Evolutionary conservation across 2,329 filamentous ascomycete species (phyloP).

Genomic region (Chaetoscypha palmicola): DNA sequence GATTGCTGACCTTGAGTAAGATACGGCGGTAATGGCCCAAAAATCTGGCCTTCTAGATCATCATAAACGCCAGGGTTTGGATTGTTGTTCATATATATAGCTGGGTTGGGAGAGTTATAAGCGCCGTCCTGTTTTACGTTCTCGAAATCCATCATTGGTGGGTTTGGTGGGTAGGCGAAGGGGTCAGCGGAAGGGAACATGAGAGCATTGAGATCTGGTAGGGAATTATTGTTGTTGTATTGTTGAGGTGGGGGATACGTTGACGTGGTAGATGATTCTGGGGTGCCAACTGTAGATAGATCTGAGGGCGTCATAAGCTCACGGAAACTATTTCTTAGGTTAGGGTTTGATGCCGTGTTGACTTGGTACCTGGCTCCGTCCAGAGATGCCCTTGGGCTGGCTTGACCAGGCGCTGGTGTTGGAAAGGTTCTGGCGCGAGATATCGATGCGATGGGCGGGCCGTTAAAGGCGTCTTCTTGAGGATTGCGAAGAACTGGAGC

Average conservation of each 20-base stretch:
- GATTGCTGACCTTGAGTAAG: conserved; percentile 34
- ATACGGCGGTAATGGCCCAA: conserved; percentile 65
- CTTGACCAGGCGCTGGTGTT: conserved; percentile 24
- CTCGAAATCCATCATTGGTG: conserved; percentile 59
- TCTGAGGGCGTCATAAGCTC: conserved; percentile 24
- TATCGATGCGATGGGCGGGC: conserved; percentile 2
- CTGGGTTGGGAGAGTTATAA: conserved; percentile 9
- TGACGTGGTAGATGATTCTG: conserved; percentile 19
- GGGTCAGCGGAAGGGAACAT: conserved; percentile 78
- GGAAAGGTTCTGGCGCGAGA: conserved; percentile 27
- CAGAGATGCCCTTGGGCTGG: conserved; percentile 22
- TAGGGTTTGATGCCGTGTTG: conserved; percentile 24
- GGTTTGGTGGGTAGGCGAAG: conserved; percentile 69
- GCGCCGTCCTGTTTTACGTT: conserved; percentile 30
- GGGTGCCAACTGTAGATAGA: conserved; percentile 24
- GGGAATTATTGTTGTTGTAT: conserved; percentile 28
- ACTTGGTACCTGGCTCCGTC: conserved; percentile 23
- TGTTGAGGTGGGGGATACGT: conserved; percentile 27
- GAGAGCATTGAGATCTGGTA: conserved; percentile 67
- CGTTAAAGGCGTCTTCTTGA: background rate
- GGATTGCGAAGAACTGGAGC: background rate
- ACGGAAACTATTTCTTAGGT: conserved; percentile 24
- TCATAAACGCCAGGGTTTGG: conserved; percentile 34
- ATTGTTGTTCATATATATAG: conserved; percentile 26
- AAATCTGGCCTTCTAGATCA: conserved; percentile 66